Base-by-base conservation (phyloP, 2,329 filamentous ascomycete species). In the Fusarium sp. region DNA sequence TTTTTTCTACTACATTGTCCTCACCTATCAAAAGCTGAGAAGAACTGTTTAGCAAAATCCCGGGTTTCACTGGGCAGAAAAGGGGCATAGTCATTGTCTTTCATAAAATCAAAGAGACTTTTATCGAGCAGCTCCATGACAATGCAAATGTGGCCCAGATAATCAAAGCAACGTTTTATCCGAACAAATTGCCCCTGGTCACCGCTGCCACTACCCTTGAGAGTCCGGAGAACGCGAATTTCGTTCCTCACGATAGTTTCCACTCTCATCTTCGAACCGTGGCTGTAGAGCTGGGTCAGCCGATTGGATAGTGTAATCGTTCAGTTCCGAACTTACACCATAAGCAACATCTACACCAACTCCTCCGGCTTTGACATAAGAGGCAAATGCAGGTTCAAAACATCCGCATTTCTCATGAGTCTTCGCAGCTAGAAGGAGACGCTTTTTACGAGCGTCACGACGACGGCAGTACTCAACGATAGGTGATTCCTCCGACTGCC, bases 41-140 rank as follows among this genome's bases (percentile, higher is more conserved):
- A 92, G n/a, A 99, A 84, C 78, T 99, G 96, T 50, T 94, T 89
- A 47, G 96, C 96, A 84, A 99, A 98, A 77, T 88, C 94, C 79
- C 98, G 96, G 62, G 98, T 98, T 80, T 99, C 95, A 70, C 94
- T 97, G 84, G 97, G 97, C 16, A 96, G 96, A 76, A 98, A 99
- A 1, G 96, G 96, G 16, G 97, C 94, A 77, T 98, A 98, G 70
- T 88, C 87, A 77, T 98, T 98, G 75, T 91, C 90, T 82, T 99
- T 98, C 52, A 99, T 85, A 74, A 99, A 99, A 81, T 99, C 96
- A 78, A 98, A 98, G 53, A 98, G 94, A 75, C 94, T 97, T 77
- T 97, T 94, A 49, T 94, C 94, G 30, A 98, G 87, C 3, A 91
- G 80, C 69, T 90, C 88, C 87, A 89, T 91, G 57, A 91, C 88